These are phyloP conservation scores for Trichophyton verrucosum DNA, from an alignment of 2,329 filamentous ascomycete species.

Conservation along the genomic window DNA sequence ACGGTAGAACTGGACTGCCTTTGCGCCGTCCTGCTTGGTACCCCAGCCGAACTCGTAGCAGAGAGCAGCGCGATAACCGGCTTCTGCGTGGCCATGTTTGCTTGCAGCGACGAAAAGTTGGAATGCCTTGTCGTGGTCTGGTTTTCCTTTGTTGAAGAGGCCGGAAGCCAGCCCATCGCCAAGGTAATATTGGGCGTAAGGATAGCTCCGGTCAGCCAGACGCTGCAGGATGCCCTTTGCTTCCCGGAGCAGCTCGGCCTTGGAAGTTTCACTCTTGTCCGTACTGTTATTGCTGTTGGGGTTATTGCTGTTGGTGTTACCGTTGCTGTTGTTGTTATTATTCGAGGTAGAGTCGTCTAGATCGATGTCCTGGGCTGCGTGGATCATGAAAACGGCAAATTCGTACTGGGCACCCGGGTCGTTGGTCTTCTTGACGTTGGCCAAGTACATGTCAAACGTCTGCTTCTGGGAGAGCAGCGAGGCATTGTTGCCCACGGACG, in stretches of 20 bases:
- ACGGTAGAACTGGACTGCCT: constrained; percentile 87
- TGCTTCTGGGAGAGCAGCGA: constrained; percentile 83
- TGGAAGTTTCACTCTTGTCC: constrained; percentile 36
- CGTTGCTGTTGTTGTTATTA: not conserved
- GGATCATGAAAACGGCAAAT: constrained; percentile 88
- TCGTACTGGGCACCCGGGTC: constrained; percentile 87
- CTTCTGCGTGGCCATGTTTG: constrained; percentile 95
- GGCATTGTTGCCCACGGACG: constrained; percentile 73
- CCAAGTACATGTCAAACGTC: constrained; percentile 93
- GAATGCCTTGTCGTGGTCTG: constrained; percentile 84
- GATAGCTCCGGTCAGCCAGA: constrained; percentile 76
- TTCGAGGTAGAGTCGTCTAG: not conserved
- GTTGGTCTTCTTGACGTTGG: constrained; percentile 94
- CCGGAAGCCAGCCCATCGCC: constrained; percentile 90
- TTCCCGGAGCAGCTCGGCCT: constrained; percentile 63
- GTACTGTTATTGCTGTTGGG: constrained; percentile 1
- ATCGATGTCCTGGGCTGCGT: constrained; percentile 48
- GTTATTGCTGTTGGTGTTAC: not conserved
- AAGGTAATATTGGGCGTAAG: constrained; percentile 95
- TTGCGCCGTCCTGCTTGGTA: constrained; percentile 73
- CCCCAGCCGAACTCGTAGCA: constrained; percentile 99
- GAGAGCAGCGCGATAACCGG: constrained; percentile 79
- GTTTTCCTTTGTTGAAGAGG: constrained; percentile 86
- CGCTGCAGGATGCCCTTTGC: constrained; percentile 80
- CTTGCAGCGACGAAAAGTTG: constrained; percentile 84